Evolutionary conservation across 768 basidiomycete genomes (phyloP), one percentile per base, ranked within the genome.

Genomic region (Dendrothele bispora): DNA sequence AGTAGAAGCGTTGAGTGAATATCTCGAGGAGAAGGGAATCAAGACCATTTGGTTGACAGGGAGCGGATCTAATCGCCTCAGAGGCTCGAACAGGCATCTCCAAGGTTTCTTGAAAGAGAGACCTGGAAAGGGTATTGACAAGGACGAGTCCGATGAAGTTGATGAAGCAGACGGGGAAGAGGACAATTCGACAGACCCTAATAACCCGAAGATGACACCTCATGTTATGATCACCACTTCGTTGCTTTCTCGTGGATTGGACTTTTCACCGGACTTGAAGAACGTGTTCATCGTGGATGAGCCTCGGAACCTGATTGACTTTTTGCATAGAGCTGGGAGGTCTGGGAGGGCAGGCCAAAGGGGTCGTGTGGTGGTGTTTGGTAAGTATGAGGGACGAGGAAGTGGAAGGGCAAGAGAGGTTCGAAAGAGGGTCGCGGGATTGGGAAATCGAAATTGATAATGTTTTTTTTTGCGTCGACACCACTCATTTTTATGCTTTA

Each of bases 281-380:
- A 83, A 94, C 57, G 88, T 95, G 3, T 86, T 97, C 63, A 85
- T 95, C 54, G 76, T 90, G 20, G 94, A 95, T 55, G 82, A 88
- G 59, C 93, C 94, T 17, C 72, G 88, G 55, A 95, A 92, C 61
- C 88, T 88, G 75, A 78, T 95, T 30, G 94, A 97, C 64, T 95
- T 95, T 62, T 63, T 97, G 50, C 94, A 97, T 67, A 83, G 94
- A 4, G 94, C 94, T 0, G 94, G 94, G 14, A 71, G 94, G 39
- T 78, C 88, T 0, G 92, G 84, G 2, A 71, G 92, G 25, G 91
- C 90, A 4, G 89, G 89, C 0, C 63, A 75, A 59, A 61, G 65
- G 22, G 89, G 88, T 1, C 82, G 76, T 54, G 90, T 91, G 0
- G 82, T 91, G 3, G 70, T 91, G 5, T 91, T 91, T 58, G 86